phyloP scores from a whole-genome alignment of 106 monocot species.

The Phalaenopsis equestris region DNA sequence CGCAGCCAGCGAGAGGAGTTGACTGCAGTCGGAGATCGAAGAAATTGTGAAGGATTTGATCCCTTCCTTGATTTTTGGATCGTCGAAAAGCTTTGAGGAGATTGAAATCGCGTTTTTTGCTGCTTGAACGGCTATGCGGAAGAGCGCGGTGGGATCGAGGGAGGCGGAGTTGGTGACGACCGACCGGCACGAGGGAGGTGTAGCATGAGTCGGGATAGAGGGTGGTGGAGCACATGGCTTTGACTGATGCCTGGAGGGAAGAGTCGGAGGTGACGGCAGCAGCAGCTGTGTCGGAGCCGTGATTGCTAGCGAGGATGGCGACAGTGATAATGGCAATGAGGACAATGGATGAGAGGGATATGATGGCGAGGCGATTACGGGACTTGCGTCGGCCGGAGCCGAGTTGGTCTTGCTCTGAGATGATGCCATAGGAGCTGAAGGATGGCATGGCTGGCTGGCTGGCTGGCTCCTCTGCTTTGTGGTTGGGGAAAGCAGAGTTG shows the following conservation, averaged over 20 bases:
- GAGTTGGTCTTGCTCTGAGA: background rate
- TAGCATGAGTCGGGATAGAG: constrained; percentile 31
- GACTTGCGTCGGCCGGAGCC: background rate
- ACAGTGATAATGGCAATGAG: constrained; percentile 31
- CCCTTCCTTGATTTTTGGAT: background rate
- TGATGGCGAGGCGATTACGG: constrained; percentile 1
- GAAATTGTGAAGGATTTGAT: background rate
- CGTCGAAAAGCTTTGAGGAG: constrained; percentile 11
- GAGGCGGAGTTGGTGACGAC: constrained; percentile 17
- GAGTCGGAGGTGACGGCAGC: background rate
- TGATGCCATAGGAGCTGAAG: background rate
- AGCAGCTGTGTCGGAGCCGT: background rate
- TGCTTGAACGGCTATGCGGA: constrained; percentile 19
- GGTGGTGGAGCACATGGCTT: constrained; percentile 29
- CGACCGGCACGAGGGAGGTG: constrained; percentile 10
- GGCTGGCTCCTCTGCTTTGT: background rate
- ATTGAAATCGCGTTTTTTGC: constrained; percentile 11
- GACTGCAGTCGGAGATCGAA: constrained; percentile 20
- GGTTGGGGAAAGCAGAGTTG: background rate
- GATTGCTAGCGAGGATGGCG: constrained; percentile 13
- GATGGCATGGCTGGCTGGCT: constrained; percentile 1
- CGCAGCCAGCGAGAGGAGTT: constrained; percentile 30
- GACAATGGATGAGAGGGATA: constrained; percentile 20
- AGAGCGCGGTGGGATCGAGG: constrained; percentile 26
- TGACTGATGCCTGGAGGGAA: constrained; percentile 11